Evolutionary conservation across 2,329 filamentous ascomycete genomes (phyloP), one percentile per base, ranked within the genome.

Genomic region (Cladophialophora exuberans): DNA sequence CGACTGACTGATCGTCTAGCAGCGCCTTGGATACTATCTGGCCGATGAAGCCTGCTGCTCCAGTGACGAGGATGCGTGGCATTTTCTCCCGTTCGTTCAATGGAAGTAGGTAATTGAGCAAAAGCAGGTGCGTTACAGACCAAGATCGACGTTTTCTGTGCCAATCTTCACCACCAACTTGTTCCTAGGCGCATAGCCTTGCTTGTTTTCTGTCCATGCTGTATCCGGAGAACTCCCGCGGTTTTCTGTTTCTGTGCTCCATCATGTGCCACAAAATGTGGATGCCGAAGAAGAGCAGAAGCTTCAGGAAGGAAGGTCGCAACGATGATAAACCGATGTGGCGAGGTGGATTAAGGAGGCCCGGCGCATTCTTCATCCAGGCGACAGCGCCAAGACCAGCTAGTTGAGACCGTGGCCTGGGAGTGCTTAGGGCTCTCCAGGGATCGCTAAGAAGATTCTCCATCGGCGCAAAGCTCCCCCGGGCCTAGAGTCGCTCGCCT

Each of bases 31-130:
- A 77, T 18, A 86, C 76, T 28, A 81, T 75, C 67, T 85, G 83
- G 64, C 83, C 83, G 56, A 87, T 81, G 66, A 86, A 86, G 56
- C 84, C 84, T 36, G 79, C 80, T 4, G 78, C 83, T 6, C 84
- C 84, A 9, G 83, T 86, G 62, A 87, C 83, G 64, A 86, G 76
- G 25, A 86, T 75, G 52, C 74, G 68, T 23, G 23, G 42, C 42
- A 45, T 45, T 13, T 25, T 30, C 35, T 64, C 85, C 17, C 85
- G 75, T 52, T 74, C 35, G 13, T 28, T 15, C 4, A 4, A 41
- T 26, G 35, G n/a, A 41, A 50, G 35, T 41, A 17, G n/a, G 36
- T 41, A 31, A 13, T 17, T 30, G 41, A 15, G 22, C 15, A 25
- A 44, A 44, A 25, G 30, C 46, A 49, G 18, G 20, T 22, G 45